Evolutionary conservation across 2,329 filamentous ascomycete species (phyloP).

Genomic region (Raffaelea deltoideospora): DNA sequence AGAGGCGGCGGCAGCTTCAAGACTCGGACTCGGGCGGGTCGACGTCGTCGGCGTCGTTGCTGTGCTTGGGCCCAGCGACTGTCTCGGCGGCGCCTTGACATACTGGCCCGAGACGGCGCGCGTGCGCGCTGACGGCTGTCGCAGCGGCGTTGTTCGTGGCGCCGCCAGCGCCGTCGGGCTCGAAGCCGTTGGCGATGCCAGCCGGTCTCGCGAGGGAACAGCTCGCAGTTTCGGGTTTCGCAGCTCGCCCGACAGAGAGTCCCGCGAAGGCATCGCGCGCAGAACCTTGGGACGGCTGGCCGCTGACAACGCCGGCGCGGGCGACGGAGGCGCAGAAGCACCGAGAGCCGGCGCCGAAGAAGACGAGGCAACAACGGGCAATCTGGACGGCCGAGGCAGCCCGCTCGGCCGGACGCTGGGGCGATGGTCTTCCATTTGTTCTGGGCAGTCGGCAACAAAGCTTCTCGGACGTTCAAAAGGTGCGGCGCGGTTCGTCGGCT

Average conservation of each 20-base stretch:
- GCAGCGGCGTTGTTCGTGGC: constrained; percentile 1
- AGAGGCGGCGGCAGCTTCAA: too few relatives aligned
- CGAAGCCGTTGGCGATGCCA: constrained; percentile 7
- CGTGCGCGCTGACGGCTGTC: constrained; percentile 5
- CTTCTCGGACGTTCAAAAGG: not conserved
- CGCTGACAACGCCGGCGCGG: too few relatives aligned
- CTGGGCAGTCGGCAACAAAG: not conserved
- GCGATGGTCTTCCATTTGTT: constrained; percentile 7
- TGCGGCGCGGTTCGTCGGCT: too few relatives aligned
- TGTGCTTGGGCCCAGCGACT: too few relatives aligned
- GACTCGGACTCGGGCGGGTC: too few relatives aligned
- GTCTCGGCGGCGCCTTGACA: constrained; percentile 2
- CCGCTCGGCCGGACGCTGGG: constrained; percentile 7
- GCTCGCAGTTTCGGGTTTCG: constrained; percentile 25
- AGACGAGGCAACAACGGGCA: constrained; percentile 3
- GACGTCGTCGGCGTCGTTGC: not conserved
- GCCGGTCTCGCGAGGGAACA: constrained; percentile 23
- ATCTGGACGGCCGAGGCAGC: constrained; percentile 8
- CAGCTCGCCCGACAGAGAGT: constrained; percentile 15
- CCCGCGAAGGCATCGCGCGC: constrained; percentile 11
- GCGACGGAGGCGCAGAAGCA: not conserved
- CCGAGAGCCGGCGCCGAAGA: not conserved
- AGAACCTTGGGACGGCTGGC: constrained; percentile 1
- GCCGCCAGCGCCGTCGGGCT: not conserved
- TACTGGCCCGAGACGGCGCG: constrained; percentile 10